phyloP scores from a whole-genome alignment of 2,329 filamentous ascomycete species.

The Sclerotinia glacialis region DNA sequence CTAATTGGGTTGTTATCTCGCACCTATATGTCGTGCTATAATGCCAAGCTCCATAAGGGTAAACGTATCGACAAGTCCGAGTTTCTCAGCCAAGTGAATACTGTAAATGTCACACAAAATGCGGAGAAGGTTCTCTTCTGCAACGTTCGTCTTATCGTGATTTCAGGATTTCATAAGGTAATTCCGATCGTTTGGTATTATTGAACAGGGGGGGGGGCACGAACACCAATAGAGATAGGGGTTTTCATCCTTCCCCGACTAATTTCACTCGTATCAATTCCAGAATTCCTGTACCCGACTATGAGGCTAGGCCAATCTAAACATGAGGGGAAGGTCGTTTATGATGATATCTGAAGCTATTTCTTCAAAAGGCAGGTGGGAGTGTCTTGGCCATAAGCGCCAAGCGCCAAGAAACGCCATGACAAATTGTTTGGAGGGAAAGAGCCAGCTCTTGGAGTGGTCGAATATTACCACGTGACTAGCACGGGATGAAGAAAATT shows the following conservation, averaged over 20 bases:
- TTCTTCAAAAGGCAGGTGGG: slow-evolving; percentile 13
- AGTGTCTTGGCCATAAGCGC: slow-evolving; percentile 8
- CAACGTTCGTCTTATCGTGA: slow-evolving; percentile 5
- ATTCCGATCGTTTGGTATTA: not conserved
- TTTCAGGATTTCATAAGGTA: slow-evolving; percentile 17
- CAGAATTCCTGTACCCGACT: not conserved
- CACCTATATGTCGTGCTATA: slow-evolving; percentile 1
- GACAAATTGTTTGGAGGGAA: not conserved
- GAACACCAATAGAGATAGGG: not conserved
- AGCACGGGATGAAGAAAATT: too few species aligned
- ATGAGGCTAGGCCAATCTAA: slow-evolving; percentile 1
- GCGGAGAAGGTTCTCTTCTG: slow-evolving; percentile 13
- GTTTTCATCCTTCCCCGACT: not conserved
- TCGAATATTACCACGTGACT: not conserved
- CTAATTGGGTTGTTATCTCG: slow-evolving; percentile 18
- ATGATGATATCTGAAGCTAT: slow-evolving; percentile 11
- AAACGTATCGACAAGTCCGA: not conserved
- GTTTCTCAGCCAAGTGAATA: not conserved
- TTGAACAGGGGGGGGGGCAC: not conserved
- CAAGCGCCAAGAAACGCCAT: slow-evolving; percentile 17
- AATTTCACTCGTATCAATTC: slow-evolving; percentile 9
- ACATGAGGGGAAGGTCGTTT: slow-evolving; percentile 13
- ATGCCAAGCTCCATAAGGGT: slow-evolving; percentile 13
- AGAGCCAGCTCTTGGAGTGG: not conserved
- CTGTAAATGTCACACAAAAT: not conserved